Conservation (phyloP, 176 grass and related monocot genomes). For the Phoenix dactylifera region DNA sequence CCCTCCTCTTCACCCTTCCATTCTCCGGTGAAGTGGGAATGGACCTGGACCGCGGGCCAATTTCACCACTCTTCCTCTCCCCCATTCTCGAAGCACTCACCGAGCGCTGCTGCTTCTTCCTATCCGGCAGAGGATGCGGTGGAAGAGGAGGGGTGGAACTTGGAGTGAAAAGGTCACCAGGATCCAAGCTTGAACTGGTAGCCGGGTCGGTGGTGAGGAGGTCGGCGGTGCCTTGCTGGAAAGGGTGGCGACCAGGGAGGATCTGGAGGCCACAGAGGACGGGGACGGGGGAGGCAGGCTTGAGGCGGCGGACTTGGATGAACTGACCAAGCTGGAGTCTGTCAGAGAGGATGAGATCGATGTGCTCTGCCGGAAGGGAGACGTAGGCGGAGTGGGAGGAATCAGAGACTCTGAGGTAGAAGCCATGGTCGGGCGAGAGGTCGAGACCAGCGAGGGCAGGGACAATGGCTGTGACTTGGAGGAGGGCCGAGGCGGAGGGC, state of each 20-base stretch:
- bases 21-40: background rate
- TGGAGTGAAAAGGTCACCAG: no score
- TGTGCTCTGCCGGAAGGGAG: constrained; percentile 62
- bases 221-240: constrained; percentile 36
- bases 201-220: constrained; percentile 18
- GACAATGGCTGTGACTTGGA: constrained; percentile 15
- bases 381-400: no score
- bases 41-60: background rate
- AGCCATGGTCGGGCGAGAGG: constrained; percentile 64
- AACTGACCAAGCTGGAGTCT: constrained; percentile 83
- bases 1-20: constrained; percentile 22
- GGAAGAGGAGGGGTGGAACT: constrained; percentile 10
- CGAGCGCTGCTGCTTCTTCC: constrained; percentile 19
- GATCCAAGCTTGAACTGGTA: background rate
- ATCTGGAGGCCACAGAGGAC: constrained; percentile 58
- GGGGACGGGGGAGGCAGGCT: constrained; percentile 46
- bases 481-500: background rate
- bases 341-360: constrained; percentile 68
- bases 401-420: constrained; percentile 90
- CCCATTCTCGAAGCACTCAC: constrained; percentile 12
- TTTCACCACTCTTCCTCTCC: background rate
- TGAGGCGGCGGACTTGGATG: constrained; percentile 53
- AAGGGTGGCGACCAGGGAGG: constrained; percentile 41
- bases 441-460: constrained; percentile 29
- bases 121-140: constrained; percentile 17